Evolutionary conservation across 805 yeast genomes (phyloP).

Genomic region (Blastobotrys peoriensis): DNA sequence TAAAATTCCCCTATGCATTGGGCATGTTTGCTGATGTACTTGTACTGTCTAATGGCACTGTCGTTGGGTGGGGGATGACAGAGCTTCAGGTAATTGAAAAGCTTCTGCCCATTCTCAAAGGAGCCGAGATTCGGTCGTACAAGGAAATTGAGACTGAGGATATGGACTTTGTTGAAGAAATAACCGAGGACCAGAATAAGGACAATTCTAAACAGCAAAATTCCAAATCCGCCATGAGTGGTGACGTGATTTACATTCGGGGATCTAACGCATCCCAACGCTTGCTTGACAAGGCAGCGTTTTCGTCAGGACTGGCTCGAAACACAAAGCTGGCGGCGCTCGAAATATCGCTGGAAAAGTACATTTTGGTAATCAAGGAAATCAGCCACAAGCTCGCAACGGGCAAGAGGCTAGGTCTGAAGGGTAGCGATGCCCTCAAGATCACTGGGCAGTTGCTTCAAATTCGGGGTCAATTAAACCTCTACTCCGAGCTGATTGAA

Average conservation of each 20-base stretch:
- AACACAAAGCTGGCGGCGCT: constrained; percentile 80
- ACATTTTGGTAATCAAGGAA: constrained; percentile 54
- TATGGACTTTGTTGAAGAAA: constrained; percentile 63
- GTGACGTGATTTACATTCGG: constrained; percentile 66
- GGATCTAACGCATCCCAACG: constrained; percentile 42
- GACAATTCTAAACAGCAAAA: constrained; percentile 6
- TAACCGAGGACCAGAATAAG: constrained; percentile 18
- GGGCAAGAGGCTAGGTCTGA: constrained; percentile 48
- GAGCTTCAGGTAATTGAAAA: constrained; percentile 43
- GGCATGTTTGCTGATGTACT: constrained; percentile 49
- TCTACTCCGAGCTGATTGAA: constrained; percentile 83
- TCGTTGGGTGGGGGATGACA: constrained; percentile 76
- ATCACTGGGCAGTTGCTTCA: constrained; percentile 71
- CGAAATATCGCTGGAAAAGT: constrained; percentile 65
- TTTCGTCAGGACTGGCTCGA: constrained; percentile 79
- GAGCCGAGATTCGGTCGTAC: constrained; percentile 44
- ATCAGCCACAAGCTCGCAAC: constrained; percentile 61
- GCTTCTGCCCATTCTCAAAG: constrained; percentile 41
- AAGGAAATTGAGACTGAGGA: constrained; percentile 69
- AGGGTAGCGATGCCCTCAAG: constrained; percentile 48
- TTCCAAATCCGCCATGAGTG: constrained; percentile 40
- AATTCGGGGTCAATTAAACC: constrained; percentile 73
- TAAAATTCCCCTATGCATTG: constrained; percentile 34
- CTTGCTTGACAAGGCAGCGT: constrained; percentile 75
- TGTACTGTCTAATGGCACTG: constrained; percentile 68